phyloP scores from a whole-genome alignment of 148 eudicot species.

The Cornus florida region DNA sequence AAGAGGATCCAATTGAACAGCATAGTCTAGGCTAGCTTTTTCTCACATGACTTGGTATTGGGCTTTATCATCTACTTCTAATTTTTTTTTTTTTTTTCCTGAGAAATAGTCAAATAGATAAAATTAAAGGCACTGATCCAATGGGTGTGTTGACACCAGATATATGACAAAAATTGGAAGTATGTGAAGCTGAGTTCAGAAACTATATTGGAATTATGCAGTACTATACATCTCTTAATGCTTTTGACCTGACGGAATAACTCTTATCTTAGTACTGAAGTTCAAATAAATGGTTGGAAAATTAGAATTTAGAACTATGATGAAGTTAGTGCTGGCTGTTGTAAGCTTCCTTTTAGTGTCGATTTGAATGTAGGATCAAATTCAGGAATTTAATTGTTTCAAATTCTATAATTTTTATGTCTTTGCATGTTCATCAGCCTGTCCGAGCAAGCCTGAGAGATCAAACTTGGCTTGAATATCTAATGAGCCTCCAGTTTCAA shows the following conservation, averaged over 20 bases:
- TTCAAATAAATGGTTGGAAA: neutral
- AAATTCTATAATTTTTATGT: neutral
- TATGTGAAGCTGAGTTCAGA: neutral
- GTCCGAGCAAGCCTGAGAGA: neutral
- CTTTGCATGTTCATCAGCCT: neutral
- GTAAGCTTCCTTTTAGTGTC: neutral
- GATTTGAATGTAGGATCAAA: neutral
- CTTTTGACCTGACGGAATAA: neutral
- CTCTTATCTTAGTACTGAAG: neutral
- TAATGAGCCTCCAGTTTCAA: neutral
- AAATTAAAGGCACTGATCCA: neutral
- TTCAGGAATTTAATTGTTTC: neutral
- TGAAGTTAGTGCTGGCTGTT: neutral
- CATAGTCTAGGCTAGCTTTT: no score
- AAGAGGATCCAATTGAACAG: no score
- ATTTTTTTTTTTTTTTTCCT: no score
- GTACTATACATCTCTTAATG: neutral
- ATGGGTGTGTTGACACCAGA: neutral
- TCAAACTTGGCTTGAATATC: neutral
- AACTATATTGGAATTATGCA: no score
- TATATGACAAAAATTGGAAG: neutral
- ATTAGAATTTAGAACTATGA: neutral
- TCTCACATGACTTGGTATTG: no score
- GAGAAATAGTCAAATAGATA: neutral
- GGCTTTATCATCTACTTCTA: no score